phyloP scores from a whole-genome alignment of 371 early-diverging fungal genomes.

The Blakeslea trispora region DNA sequence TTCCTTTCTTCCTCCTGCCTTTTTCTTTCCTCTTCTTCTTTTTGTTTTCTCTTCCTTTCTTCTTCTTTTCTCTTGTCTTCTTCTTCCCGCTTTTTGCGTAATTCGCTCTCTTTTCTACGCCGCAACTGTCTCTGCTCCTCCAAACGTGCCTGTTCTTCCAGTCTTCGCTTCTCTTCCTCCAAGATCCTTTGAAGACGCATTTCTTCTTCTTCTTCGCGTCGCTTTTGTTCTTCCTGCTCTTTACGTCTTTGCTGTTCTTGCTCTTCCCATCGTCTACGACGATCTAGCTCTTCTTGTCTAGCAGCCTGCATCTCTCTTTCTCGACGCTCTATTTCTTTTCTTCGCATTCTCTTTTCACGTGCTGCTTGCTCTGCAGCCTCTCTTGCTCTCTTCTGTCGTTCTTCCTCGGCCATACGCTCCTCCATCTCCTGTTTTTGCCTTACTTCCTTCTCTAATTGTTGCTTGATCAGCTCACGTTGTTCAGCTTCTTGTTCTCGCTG shows the following conservation, averaged over 20 bases:
- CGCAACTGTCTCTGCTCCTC: constrained; percentile 16
- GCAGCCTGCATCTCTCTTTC: constrained; percentile 37
- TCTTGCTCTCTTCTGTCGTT: constrained; percentile 32
- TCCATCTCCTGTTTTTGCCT: constrained; percentile 23
- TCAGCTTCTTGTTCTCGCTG: constrained; percentile 21
- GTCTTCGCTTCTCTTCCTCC: constrained; percentile 16
- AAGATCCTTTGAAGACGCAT: constrained; percentile 2
- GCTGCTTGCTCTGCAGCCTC: constrained; percentile 48
- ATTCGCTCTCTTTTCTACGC: constrained; percentile 3
- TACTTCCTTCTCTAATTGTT: constrained; percentile 23
- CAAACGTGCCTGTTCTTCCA: neutral
- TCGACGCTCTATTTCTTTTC: constrained; percentile 33
- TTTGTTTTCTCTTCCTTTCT: constrained; percentile 4
- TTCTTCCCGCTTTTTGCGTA: constrained; percentile 11
- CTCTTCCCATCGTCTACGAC: constrained; percentile 38
- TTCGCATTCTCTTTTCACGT: constrained; percentile 34
- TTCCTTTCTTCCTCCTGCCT: constrained; percentile 4
- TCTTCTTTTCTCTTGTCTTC: constrained; percentile 7
- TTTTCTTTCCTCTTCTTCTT: constrained; percentile 6
- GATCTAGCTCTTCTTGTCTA: constrained; percentile 29
- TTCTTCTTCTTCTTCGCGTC: constrained; percentile 20
- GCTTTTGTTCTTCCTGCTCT: no score
- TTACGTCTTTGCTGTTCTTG: constrained; percentile 20
- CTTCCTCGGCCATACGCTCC: constrained; percentile 30
- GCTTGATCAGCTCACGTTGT: constrained; percentile 10